These are phyloP conservation scores for Suillus bovinus DNA, from an alignment of 768 basidiomycete species.

Conservation along the genomic window DNA sequence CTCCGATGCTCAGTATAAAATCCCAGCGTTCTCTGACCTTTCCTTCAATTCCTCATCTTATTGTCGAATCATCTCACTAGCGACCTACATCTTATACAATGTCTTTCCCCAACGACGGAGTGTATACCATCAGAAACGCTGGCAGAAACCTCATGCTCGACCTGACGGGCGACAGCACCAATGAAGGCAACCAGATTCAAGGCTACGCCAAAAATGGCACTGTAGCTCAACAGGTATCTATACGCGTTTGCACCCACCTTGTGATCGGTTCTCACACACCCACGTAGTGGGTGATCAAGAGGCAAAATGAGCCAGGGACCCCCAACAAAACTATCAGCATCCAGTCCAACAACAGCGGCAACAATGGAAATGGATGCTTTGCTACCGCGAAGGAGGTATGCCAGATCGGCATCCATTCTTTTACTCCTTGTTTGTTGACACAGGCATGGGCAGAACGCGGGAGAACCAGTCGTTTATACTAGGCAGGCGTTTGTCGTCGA, in stretches of 20 bases:
- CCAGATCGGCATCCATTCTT: neutral
- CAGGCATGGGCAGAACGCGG: neutral
- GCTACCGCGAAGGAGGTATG: neutral
- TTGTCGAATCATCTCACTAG: neutral
- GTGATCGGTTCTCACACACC: neutral
- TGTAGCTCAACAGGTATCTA: neutral
- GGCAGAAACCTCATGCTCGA: neutral
- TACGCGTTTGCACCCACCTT: neutral
- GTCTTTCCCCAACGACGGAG: neutral
- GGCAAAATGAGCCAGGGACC: neutral
- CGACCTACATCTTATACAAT: neutral
- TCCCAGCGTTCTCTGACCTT: too few relatives aligned
- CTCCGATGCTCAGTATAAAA: neutral
- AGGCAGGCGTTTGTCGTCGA: neutral
- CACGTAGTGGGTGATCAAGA: neutral
- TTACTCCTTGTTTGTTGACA: neutral
- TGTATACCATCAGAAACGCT: neutral
- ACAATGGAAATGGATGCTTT: neutral
- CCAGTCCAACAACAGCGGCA: neutral
- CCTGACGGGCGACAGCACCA: neutral
- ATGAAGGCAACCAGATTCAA: neutral
- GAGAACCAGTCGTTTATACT: neutral
- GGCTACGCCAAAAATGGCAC: neutral
- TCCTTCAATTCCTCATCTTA: neutral
- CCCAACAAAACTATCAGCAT: neutral